Evolutionary conservation across 225 moss, liverwort and hornwort genomes (phyloP).

Genomic region (Anthoceros angustus): DNA sequence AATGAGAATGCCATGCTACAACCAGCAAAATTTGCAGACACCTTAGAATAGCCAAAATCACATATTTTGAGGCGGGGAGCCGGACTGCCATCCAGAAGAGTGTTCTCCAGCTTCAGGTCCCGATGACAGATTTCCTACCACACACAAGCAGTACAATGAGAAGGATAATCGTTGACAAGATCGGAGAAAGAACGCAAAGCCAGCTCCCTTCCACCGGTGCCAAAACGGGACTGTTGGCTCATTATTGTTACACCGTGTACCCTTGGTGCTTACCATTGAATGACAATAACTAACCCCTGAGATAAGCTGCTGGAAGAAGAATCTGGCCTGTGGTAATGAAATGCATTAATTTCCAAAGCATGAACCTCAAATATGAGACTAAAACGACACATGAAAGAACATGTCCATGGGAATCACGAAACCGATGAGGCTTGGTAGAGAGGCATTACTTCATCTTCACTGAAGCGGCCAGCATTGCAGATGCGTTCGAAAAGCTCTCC

Average conservation of each 20-base stretch:
- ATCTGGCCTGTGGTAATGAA: conserved; percentile 33
- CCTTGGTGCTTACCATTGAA: conserved; percentile 31
- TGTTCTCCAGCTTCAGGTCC: conserved; percentile 92
- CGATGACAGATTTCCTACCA: conserved; percentile 83
- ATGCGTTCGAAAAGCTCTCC: conserved; percentile 89
- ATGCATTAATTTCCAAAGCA: not conserved
- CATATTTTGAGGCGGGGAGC: conserved; percentile 92
- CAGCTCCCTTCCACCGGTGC: too few species aligned
- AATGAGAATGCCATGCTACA: not conserved
- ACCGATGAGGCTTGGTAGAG: too few species aligned
- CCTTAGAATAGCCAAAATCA: conserved; percentile 64
- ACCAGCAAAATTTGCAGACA: not conserved
- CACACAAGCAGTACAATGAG: not conserved
- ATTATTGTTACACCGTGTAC: not conserved
- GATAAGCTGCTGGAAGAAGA: conserved; percentile 89
- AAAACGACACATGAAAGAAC: not conserved
- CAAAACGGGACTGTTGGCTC: not conserved
- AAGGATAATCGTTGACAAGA: not conserved
- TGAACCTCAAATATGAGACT: not conserved
- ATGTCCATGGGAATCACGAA: not conserved
- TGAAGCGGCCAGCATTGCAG: conserved; percentile 85
- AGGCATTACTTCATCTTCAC: conserved; percentile 52
- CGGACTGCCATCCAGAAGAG: conserved; percentile 76
- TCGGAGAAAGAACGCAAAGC: too few species aligned
- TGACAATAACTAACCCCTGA: conserved; percentile 94